Conservation (phyloP, 2,329 filamentous ascomycete species). For the Talaromyces piceae region DNA sequence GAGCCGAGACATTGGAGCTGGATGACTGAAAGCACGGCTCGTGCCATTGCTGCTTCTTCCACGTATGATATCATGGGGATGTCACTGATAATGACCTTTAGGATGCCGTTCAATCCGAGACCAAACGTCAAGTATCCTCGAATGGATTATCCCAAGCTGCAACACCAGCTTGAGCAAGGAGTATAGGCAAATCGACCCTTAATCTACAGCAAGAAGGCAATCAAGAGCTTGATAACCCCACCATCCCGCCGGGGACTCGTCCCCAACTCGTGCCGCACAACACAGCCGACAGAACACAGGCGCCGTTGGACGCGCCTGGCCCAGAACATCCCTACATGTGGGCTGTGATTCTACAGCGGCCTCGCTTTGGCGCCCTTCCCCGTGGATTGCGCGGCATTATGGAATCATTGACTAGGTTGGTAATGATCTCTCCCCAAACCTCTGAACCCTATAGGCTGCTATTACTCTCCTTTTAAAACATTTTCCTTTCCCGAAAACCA, state of each 20-base stretch:
- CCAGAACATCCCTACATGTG: background rate
- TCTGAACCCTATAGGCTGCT: constrained; percentile 1
- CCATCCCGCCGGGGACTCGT: constrained; percentile 23
- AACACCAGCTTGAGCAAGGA: constrained; percentile 24
- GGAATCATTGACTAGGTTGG: constrained; percentile 29
- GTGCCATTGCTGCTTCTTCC: constrained; percentile 14
- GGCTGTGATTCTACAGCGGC: constrained; percentile 18
- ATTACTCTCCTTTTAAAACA: constrained; percentile 17
- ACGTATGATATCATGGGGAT: constrained; percentile 12
- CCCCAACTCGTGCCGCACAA: constrained; percentile 15
- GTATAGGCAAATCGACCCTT: background rate
- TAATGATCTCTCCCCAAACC: constrained; percentile 12
- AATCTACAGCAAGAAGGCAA: constrained; percentile 4
- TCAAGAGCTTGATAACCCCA: background rate
- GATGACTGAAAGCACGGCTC: constrained; percentile 15
- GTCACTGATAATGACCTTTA: constrained; percentile 21
- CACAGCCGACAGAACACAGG: constrained; percentile 5
- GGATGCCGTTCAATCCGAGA: constrained; percentile 22
- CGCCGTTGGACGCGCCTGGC: background rate
- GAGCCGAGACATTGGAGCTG: constrained; percentile 18
- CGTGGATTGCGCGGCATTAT: constrained; percentile 6
- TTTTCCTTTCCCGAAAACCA: constrained; percentile 10
- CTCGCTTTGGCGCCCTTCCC: constrained; percentile 13
- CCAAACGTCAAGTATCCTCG: constrained; percentile 29
- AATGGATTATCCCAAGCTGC: constrained; percentile 22